Evolutionary conservation across 1,139 yeast species (phyloP), one percentile per base, ranked within the genome.

Genomic region (Magnusiomyces sp.): DNA sequence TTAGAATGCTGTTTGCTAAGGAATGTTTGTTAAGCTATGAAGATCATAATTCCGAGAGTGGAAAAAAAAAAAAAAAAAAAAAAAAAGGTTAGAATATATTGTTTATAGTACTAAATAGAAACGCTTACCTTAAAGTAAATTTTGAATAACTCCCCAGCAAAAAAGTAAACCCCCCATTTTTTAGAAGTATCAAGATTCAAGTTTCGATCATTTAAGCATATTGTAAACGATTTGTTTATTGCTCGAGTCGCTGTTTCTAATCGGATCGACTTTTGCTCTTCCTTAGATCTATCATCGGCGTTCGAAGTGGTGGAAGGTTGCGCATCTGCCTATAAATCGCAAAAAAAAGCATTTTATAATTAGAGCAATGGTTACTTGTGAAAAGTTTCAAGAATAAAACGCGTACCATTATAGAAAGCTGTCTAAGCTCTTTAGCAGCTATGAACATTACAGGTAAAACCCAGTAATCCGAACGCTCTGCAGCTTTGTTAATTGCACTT

Each of bases 121-220:
- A 53, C 82, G 45, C 73, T 72, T 59, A 83, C 66, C 55, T 72
- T 72, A 68, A 85, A 81, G 68, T 89, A 90, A 16, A 84, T 73
- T 58, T 79, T 79, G 61, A 90, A 79, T 54, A 90, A 75, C 53
- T 81, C 75, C 37, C 84, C 83, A 40, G 88, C 79, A 62, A 89
- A 83, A 63, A 76, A 81, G 63, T 84, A 87, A 27, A 86, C 81
- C 48, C 84, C 88, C 57, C 71, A 69, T 56, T 83, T 73, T 14
- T 48, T 43, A 13, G 49, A 52, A 27, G 20, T 42, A n/a, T 36
- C 36, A 4, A 40, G 31, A 45, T 78, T 81, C 14, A 76, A 71
- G 52, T 80, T 81, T 54, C 92, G 76, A 66, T 90, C 97, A 56
- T 85, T 87, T 40, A 89, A 70, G 56, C 95, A 84, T 3, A 85